phyloP scores from a whole-genome alignment of 1,139 yeast species.

The Meyerozyma elateridarum region DNA sequence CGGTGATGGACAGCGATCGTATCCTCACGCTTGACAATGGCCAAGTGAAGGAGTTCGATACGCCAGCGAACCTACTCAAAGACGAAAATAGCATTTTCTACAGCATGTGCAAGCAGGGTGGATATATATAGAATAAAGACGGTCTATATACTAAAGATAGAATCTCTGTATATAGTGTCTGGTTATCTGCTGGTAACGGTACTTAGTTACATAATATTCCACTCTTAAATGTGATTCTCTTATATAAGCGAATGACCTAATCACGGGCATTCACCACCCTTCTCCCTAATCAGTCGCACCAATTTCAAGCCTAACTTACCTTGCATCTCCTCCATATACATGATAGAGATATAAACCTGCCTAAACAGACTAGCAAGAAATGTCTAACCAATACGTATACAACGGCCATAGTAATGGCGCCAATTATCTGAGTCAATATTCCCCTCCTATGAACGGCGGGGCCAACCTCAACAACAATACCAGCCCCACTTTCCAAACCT shows the following conservation, averaged over 20 bases:
- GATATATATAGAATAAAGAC: conserved; percentile 18
- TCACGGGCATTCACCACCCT: no score
- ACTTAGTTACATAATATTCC: no score
- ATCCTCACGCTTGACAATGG: conserved; percentile 70
- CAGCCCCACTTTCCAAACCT: conserved; percentile 29
- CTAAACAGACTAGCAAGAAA: conserved; percentile 11
- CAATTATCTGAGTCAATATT: conserved; percentile 21
- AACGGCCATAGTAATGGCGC: conserved; percentile 19
- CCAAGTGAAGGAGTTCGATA: conserved; percentile 61
- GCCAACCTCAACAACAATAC: conserved; percentile 11
- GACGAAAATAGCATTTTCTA: conserved; percentile 45
- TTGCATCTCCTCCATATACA: no score
- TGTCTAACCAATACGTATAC: conserved; percentile 35
- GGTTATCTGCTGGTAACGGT: no score
- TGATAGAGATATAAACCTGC: no score
- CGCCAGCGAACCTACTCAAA: conserved; percentile 48
- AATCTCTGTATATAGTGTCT: no score
- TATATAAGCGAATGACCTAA: no score
- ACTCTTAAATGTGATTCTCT: no score
- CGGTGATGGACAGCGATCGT: conserved; percentile 74
- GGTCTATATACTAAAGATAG: conserved; percentile 5
- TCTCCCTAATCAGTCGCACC: no score
- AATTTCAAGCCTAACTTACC: no score
- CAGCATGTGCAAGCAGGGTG: conserved; percentile 47
- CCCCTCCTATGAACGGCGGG: conserved; percentile 25